Conservation (phyloP, 225 moss, liverwort and hornwort species). For the Thuidium tamariscinum region DNA sequence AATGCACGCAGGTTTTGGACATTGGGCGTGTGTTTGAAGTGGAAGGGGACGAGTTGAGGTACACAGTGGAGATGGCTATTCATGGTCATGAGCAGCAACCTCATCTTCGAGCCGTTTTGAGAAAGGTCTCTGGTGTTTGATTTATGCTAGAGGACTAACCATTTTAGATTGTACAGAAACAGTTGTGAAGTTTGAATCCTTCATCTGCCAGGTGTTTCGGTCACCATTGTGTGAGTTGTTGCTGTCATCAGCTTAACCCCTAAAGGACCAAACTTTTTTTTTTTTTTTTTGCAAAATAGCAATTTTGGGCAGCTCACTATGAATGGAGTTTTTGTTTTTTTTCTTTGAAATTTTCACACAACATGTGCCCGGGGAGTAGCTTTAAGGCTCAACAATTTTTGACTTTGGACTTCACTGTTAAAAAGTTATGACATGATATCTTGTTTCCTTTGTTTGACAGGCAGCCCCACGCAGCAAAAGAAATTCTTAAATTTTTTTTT, state of each 20-base stretch:
- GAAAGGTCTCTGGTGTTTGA: conserved; percentile 20
- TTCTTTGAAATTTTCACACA: no score
- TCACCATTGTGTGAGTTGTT: neutral
- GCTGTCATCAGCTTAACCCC: neutral
- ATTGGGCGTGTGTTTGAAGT: conserved; percentile 59
- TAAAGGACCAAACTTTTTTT: no score
- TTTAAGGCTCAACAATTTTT: no score
- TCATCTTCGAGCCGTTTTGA: conserved; percentile 66
- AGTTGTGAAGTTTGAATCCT: neutral
- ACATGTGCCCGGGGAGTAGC: no score
- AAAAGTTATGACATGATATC: no score
- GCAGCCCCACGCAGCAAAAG: no score
- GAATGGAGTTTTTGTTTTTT: no score
- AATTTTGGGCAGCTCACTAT: no score
- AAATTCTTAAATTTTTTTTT: no score
- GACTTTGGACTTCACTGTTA: no score
- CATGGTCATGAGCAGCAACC: conserved; percentile 68
- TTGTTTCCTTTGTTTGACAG: no score
- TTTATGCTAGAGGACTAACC: neutral
- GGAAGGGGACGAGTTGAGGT: conserved; percentile 57
- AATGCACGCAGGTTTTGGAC: conserved; percentile 42
- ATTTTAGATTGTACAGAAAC: neutral
- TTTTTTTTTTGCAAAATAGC: no score
- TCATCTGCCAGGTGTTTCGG: neutral
- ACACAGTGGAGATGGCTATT: conserved; percentile 83